phyloP scores from a whole-genome alignment of 2,329 filamentous ascomycete genomes.

The Paecilomyces dactylethromorphus region DNA sequence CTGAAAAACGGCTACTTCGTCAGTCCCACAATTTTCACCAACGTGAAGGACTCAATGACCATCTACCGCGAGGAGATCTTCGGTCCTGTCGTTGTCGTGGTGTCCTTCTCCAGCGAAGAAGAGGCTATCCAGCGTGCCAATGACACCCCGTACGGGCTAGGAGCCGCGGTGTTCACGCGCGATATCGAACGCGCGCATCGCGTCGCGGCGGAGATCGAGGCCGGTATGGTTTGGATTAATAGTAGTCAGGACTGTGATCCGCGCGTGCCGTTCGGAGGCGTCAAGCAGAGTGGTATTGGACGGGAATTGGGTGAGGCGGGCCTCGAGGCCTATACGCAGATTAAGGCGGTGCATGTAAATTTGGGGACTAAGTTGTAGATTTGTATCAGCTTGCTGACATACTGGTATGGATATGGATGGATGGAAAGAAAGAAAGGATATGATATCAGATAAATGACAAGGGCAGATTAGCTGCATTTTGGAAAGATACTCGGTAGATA shows the following conservation, averaged over 20 bases:
- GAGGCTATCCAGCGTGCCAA: neutral
- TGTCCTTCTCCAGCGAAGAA: neutral
- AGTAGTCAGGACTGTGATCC: conserved; percentile 37
- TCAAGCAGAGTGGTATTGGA: conserved; percentile 45
- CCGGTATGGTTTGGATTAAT: neutral
- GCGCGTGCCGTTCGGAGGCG: conserved; percentile 36
- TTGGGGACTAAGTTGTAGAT: conserved; percentile 26
- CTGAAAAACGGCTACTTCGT: neutral
- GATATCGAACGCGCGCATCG: neutral
- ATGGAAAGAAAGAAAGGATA: too few relatives aligned
- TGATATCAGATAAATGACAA: too few relatives aligned
- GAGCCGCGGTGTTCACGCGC: neutral
- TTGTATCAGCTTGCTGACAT: neutral
- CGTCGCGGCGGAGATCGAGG: neutral
- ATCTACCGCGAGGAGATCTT: conserved; percentile 69
- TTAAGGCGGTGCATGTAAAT: conserved; percentile 37
- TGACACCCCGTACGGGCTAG: neutral
- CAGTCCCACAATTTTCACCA: neutral
- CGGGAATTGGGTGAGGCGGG: conserved; percentile 40
- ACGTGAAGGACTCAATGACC: conserved; percentile 40
- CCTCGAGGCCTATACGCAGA: conserved; percentile 33
- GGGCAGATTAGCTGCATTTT: too few relatives aligned
- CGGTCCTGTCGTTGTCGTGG: conserved; percentile 42
- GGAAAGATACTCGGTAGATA: too few relatives aligned
- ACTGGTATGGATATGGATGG: too few relatives aligned